Conservation (phyloP, 179 eudicot genomes). For the Silene coronaria region DNA sequence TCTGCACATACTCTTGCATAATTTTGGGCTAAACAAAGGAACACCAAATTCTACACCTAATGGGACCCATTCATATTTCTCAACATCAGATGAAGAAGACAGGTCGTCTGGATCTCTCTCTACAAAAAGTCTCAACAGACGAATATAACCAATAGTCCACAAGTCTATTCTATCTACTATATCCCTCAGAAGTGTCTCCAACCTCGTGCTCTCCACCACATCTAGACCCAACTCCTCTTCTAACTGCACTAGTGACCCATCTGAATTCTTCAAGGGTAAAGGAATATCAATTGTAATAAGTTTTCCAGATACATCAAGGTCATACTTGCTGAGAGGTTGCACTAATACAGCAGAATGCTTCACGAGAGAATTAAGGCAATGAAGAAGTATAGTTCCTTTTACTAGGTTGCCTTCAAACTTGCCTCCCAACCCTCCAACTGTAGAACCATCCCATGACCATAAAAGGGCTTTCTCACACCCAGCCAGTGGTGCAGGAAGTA, state of each 20-base stretch:
- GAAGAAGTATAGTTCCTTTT: constrained; percentile 75
- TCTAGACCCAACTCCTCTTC: constrained; percentile 68
- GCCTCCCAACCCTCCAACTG: constrained; percentile 89
- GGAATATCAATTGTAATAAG: constrained; percentile 69
- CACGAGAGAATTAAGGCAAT: constrained; percentile 87
- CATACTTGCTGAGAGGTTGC: constrained; percentile 75
- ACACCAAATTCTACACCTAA: constrained; percentile 84
- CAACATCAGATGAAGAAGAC: constrained; percentile 41
- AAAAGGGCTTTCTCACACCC: constrained; percentile 93
- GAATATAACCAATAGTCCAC: constrained; percentile 89
- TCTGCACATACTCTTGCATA: constrained; percentile 72
- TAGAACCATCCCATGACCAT: constrained; percentile 99
- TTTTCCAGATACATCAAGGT: constrained; percentile 68
- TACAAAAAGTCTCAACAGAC: constrained; percentile 61
- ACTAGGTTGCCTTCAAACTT: constrained; percentile 84
- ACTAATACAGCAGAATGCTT: constrained; percentile 86
- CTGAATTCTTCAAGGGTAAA: constrained; percentile 78
- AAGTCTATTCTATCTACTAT: constrained; percentile 61
- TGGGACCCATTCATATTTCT: constrained; percentile 88
- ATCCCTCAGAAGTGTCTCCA: constrained; percentile 47
- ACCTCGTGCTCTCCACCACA: constrained; percentile 44
- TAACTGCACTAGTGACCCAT: constrained; percentile 71
- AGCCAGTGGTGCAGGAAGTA: constrained; percentile 92
- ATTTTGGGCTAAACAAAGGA: constrained; percentile 83
- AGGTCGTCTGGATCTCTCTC: constrained; percentile 49